These are phyloP conservation scores for Rhytidiadelphus loreus DNA, from an alignment of 225 moss, liverwort and hornwort genomes.

Conservation along the genomic window DNA sequence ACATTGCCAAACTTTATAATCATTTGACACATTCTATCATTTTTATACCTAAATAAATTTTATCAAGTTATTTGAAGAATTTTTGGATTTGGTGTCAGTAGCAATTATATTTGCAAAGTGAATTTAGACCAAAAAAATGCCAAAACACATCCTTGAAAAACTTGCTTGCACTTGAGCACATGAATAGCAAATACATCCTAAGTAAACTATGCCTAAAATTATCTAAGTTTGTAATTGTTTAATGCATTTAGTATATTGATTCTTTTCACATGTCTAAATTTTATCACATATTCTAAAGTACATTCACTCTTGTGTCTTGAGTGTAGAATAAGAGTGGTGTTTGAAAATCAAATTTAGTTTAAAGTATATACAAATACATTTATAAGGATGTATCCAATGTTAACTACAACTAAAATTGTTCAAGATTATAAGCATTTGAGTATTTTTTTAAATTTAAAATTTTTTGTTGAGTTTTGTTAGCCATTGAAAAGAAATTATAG, in stretches of 20 bases:
- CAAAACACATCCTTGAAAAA: accelerated
- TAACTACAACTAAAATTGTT: background rate
- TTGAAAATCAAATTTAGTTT: background rate
- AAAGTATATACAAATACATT: background rate
- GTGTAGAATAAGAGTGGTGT: background rate
- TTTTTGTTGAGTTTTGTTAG: background rate
- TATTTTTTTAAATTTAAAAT: background rate
- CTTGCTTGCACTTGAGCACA: accelerated
- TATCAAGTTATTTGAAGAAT: background rate
- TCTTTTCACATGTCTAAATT: background rate
- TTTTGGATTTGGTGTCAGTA: background rate
- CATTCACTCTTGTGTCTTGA: background rate
- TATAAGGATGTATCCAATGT: no score
- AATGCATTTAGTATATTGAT: background rate
- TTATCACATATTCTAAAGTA: background rate
- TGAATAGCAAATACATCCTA: background rate
- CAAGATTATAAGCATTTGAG: background rate
- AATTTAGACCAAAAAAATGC: background rate
- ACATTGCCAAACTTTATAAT: background rate
- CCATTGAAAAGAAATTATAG: background rate
- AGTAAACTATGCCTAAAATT: background rate
- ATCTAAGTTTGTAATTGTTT: background rate
- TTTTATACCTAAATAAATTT: background rate
- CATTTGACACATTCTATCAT: background rate
- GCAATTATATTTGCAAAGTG: background rate